Conservation (phyloP, 106 monocot genomes). For the Narthecium ossifragum region DNA sequence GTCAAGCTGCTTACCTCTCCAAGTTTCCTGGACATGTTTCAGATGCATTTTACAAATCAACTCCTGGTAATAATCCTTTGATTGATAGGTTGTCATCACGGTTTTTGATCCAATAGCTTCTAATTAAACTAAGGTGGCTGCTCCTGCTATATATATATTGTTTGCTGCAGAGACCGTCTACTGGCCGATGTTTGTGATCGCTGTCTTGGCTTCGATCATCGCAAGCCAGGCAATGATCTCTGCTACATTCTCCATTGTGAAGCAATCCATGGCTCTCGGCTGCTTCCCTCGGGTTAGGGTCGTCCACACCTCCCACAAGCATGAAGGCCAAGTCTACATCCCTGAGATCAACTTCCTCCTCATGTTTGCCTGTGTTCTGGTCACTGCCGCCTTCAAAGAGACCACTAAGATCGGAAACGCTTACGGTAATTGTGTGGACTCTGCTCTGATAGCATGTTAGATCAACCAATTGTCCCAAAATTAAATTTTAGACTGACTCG, state of each 20-base stretch:
- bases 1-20: constrained; percentile 54
- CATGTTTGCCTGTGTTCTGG: constrained; percentile 39
- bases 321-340: constrained; percentile 58
- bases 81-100: too few relatives aligned
- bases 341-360: constrained; percentile 58
- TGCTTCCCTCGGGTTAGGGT: constrained; percentile 40
- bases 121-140: too few relatives aligned
- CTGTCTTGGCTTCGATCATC: constrained; percentile 32
- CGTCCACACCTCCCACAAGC: constrained; percentile 41
- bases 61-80: constrained; percentile 42
- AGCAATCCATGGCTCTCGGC: constrained; percentile 36
- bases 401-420: constrained; percentile 52
- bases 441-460: too few relatives aligned
- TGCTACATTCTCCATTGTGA: constrained; percentile 34
- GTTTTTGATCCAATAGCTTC: too few relatives aligned
- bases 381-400: constrained; percentile 45
- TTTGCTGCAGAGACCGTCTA: constrained; percentile 22
- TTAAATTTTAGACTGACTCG: too few relatives aligned
- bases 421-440: constrained; percentile 44
- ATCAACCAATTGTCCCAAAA: too few relatives aligned
- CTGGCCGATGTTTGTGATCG: constrained; percentile 43
- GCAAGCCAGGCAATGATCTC: constrained; percentile 54
- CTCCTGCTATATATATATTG: too few relatives aligned
- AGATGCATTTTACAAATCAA: constrained; percentile 55
- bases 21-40: constrained; percentile 14